Evolutionary conservation across 2,329 filamentous ascomycete species (phyloP).

Genomic region (Leptographium radiaticola): DNA sequence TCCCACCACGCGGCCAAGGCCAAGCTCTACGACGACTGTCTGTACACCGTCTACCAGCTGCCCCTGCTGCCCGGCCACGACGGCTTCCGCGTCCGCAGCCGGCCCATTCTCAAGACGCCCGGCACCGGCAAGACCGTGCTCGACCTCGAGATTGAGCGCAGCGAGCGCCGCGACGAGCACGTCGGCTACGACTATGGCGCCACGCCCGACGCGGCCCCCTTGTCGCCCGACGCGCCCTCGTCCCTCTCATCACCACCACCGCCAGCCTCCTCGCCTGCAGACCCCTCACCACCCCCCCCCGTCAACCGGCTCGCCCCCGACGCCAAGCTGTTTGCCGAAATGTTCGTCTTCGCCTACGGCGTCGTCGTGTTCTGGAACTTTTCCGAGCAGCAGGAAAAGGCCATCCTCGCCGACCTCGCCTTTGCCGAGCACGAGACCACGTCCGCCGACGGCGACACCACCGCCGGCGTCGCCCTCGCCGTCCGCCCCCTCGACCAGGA

Average conservation of each 20-base stretch:
- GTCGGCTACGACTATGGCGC: conserved; percentile 78
- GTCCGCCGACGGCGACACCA: background rate
- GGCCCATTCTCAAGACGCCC: conserved; percentile 82
- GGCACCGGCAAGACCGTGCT: conserved; percentile 80
- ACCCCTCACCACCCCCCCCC: too few relatives aligned
- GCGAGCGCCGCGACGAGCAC: conserved; percentile 76
- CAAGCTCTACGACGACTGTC: conserved; percentile 93
- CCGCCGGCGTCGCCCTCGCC: conserved; percentile 50
- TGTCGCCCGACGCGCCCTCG: too few relatives aligned
- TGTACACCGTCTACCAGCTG: conserved; percentile 91
- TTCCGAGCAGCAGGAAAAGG: conserved; percentile 88
- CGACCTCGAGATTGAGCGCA: conserved; percentile 91
- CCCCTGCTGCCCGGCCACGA: conserved; percentile 76
- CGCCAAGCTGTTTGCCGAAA: conserved; percentile 73
- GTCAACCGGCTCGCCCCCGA: conserved; percentile 52
- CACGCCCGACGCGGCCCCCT: too few relatives aligned
- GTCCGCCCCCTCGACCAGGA: conserved; percentile 71
- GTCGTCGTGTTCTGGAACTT: conserved; percentile 99
- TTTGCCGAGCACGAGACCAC: conserved; percentile 56
- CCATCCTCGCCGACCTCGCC: conserved; percentile 85
- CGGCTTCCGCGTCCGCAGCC: conserved; percentile 78
- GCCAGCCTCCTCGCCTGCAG: too few relatives aligned
- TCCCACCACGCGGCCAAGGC: conserved; percentile 82
- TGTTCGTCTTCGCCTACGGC: conserved; percentile 95
- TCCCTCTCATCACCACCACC: too few relatives aligned